Evolutionary conservation across 2,329 filamentous ascomycete genomes (phyloP).

Genomic region (Venturia effusa): DNA sequence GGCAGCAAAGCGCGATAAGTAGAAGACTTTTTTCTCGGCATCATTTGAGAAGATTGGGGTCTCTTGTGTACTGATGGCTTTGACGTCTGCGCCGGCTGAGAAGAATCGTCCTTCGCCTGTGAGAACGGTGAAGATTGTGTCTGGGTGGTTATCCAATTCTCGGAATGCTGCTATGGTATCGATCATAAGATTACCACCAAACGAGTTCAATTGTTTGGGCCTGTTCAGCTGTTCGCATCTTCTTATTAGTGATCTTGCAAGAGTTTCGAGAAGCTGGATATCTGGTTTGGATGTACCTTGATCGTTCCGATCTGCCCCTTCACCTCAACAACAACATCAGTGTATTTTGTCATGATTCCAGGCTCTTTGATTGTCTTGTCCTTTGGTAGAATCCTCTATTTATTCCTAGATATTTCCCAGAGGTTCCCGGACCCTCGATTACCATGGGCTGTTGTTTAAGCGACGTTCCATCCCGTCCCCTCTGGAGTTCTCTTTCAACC

Average conservation of each 20-base stretch:
- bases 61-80: conserved; percentile 14
- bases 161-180: conserved; percentile 34
- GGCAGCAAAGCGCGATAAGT: conserved; percentile 19
- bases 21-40: conserved; percentile 24
- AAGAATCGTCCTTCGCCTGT: conserved; percentile 42
- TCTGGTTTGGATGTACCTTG: conserved; percentile 23
- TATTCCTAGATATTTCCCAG: background rate
- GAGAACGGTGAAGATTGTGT: conserved; percentile 40
- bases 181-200: conserved; percentile 34
- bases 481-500: background rate
- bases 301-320: conserved; percentile 35
- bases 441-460: background rate
- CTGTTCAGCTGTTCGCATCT: conserved; percentile 31
- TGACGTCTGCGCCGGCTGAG: conserved; percentile 39
- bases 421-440: background rate
- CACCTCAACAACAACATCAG: conserved; percentile 34
- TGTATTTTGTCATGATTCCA: conserved; percentile 18
- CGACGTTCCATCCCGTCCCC: background rate
- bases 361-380: background rate
- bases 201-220: conserved; percentile 37
- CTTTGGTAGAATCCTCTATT: background rate
- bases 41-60: conserved; percentile 14
- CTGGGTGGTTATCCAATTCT: conserved; percentile 35
- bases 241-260: background rate
- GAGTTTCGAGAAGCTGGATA: background rate